phyloP scores from a whole-genome alignment of 495 filamentous ascomycete genomes.

The Delitschia confertaspora region DNA sequence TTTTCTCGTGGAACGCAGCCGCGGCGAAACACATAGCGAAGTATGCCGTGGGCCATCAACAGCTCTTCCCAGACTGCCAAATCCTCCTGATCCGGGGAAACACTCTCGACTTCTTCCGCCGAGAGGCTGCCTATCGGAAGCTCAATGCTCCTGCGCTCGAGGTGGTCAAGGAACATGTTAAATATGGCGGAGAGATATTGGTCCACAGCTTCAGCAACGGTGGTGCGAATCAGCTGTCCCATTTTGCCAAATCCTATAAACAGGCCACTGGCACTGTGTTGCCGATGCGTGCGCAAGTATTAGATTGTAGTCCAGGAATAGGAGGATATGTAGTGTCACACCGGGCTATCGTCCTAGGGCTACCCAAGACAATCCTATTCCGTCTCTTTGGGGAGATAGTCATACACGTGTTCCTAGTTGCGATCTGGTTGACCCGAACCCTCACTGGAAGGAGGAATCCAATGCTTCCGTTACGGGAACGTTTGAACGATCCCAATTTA shows the following conservation, averaged over 20 bases:
- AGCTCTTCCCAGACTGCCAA: slow-evolving; percentile 24
- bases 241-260: slow-evolving; percentile 14
- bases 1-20: slow-evolving; percentile 32
- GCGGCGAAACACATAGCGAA: slow-evolving; percentile 33
- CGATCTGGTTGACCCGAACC: neutral
- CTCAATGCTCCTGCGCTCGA: slow-evolving; percentile 8
- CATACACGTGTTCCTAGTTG: slow-evolving; percentile 6
- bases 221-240: slow-evolving; percentile 13
- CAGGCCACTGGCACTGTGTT: neutral
- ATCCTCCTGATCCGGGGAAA: slow-evolving; percentile 29
- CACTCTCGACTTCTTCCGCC: slow-evolving; percentile 7
- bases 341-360: slow-evolving; percentile 8
- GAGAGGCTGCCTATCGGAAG: neutral
- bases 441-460: slow-evolving; percentile 6
- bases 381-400: slow-evolving; percentile 1
- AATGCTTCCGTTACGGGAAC: slow-evolving; percentile 3
- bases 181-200: slow-evolving; percentile 10
- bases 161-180: slow-evolving; percentile 8
- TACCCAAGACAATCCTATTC: slow-evolving; percentile 9
- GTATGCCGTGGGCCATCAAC: slow-evolving; percentile 27
- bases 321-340: slow-evolving; percentile 4
- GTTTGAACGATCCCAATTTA: slow-evolving; percentile 18
- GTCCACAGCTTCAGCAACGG: slow-evolving; percentile 28
- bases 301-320: slow-evolving; percentile 25
- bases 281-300: slow-evolving; percentile 18